These are phyloP conservation scores for Fraxinus albicans DNA, from an alignment of 305 asterid genomes.

Conservation along the genomic window DNA sequence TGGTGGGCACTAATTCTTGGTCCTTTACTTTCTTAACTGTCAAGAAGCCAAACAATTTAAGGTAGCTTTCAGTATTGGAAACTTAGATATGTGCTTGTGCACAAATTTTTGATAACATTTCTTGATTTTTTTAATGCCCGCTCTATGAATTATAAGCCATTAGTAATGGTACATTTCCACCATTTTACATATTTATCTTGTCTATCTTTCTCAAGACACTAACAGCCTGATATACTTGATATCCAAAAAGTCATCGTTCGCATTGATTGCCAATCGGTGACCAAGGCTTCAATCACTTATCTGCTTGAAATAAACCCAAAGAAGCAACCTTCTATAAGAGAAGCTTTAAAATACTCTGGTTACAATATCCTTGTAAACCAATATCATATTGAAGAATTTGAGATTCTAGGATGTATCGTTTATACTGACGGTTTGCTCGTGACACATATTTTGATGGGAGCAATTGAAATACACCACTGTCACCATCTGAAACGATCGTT, in stretches of 20 bases:
- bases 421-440: conserved; percentile 12
- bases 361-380: conserved; percentile 88
- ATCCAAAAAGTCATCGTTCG: conserved; percentile 75
- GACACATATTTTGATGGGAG: conserved; percentile 17
- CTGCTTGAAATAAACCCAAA: conserved; percentile 82
- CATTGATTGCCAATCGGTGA: conserved; percentile 94
- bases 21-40: background rate
- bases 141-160: background rate
- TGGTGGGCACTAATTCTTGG: background rate
- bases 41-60: background rate
- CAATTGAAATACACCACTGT: conserved; percentile 15
- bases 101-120: background rate
- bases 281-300: conserved; percentile 91
- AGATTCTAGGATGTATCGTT: conserved; percentile 6
- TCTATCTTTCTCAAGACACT: conserved; percentile 54
- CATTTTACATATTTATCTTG: background rate
- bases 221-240: conserved; percentile 80
- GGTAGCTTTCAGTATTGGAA: background rate
- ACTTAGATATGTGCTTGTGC: background rate
- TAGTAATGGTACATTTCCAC: background rate
- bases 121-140: background rate
- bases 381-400: conserved; percentile 61
- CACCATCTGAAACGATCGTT: conserved; percentile 12
- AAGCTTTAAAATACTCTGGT: conserved; percentile 95
- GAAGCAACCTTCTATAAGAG: conserved; percentile 78